These are phyloP conservation scores for Gillenia trifoliata DNA, from an alignment of 306 rosid species.

Conservation along the genomic window DNA sequence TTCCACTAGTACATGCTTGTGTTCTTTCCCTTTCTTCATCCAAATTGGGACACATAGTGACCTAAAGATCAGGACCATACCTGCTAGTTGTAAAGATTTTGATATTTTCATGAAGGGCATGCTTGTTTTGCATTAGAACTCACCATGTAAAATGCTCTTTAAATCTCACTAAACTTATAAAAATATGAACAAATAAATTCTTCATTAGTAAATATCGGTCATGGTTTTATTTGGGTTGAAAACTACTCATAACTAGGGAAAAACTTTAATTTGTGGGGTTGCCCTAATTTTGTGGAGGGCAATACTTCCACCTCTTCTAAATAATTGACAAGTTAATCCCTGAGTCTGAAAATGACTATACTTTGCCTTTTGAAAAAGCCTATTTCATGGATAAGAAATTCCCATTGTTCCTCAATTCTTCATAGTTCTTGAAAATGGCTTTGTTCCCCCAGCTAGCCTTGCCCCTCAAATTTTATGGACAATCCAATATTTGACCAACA, in stretches of 20 bases:
- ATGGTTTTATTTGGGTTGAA: slow-evolving; percentile 3
- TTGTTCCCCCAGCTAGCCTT: not conserved
- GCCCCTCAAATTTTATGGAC: not conserved
- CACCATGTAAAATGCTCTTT: not conserved
- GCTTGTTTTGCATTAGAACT: not conserved
- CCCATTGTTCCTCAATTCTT: slow-evolving; percentile 28
- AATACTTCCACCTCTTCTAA: slow-evolving; percentile 24
- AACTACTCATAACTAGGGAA: slow-evolving; percentile 13
- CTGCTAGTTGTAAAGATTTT: slow-evolving; percentile 4
- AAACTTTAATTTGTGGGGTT: slow-evolving; percentile 21
- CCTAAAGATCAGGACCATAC: slow-evolving; percentile 16
- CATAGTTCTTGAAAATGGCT: not conserved
- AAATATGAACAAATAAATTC: slow-evolving; percentile 4
- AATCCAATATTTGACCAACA: slow-evolving; percentile 17
- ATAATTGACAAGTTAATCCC: slow-evolving; percentile 13
- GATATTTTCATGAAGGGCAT: slow-evolving; percentile 1
- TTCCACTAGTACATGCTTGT: slow-evolving; percentile 26
- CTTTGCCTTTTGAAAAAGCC: not conserved
- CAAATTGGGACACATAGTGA: slow-evolving; percentile 28
- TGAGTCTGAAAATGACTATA: slow-evolving; percentile 28
- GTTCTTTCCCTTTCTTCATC: slow-evolving; percentile 33
- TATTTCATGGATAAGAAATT: slow-evolving; percentile 19
- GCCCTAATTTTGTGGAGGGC: slow-evolving; percentile 26
- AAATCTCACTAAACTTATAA: not conserved
- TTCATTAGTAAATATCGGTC: not conserved